phyloP scores from a whole-genome alignment of 2,329 filamentous ascomycete genomes.

The Arachnomyces sp. region DNA sequence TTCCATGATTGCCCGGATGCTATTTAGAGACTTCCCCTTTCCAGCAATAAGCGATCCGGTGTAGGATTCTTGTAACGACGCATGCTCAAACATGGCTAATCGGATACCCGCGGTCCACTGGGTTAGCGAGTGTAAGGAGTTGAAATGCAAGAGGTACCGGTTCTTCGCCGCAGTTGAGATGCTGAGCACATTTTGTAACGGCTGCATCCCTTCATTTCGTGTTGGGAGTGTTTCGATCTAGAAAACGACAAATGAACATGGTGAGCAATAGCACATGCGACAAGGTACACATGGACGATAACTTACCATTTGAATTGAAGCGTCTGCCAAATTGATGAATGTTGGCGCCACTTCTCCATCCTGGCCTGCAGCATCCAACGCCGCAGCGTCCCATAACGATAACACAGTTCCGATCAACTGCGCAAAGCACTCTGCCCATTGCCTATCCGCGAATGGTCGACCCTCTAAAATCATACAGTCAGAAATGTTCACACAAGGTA shows the following conservation, averaged over 20 bases:
- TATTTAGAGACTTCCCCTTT: slow-evolving; percentile 82
- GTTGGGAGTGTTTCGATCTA: slow-evolving; percentile 87
- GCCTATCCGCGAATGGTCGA: slow-evolving; percentile 72
- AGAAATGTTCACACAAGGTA: slow-evolving; percentile 14
- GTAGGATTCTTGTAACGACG: slow-evolving; percentile 89
- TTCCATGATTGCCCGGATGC: slow-evolving; percentile 83
- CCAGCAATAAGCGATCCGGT: slow-evolving; percentile 92
- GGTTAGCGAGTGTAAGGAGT: slow-evolving; percentile 81
- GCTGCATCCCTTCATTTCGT: slow-evolving; percentile 64
- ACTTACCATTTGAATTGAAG: slow-evolving; percentile 91
- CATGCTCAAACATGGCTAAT: slow-evolving; percentile 87
- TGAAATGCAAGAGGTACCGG: slow-evolving; percentile 91
- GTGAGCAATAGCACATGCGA: slow-evolving; percentile 13
- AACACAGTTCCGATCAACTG: slow-evolving; percentile 92
- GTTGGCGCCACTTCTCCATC: slow-evolving; percentile 79
- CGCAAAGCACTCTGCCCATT: slow-evolving; percentile 94
- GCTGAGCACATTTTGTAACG: slow-evolving; percentile 88
- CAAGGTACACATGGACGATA: slow-evolving; percentile 2
- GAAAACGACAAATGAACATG: slow-evolving; percentile 21
- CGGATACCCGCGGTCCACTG: slow-evolving; percentile 96
- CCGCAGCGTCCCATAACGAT: slow-evolving; percentile 89
- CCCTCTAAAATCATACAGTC: slow-evolving; percentile 56
- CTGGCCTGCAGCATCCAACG: slow-evolving; percentile 77
- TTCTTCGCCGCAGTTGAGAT: slow-evolving; percentile 94
- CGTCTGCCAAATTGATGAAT: slow-evolving; percentile 95